Evolutionary conservation across 2,329 filamentous ascomycete species (phyloP), one percentile per base, ranked within the genome.

Genomic region (Verticillium nubilum): DNA sequence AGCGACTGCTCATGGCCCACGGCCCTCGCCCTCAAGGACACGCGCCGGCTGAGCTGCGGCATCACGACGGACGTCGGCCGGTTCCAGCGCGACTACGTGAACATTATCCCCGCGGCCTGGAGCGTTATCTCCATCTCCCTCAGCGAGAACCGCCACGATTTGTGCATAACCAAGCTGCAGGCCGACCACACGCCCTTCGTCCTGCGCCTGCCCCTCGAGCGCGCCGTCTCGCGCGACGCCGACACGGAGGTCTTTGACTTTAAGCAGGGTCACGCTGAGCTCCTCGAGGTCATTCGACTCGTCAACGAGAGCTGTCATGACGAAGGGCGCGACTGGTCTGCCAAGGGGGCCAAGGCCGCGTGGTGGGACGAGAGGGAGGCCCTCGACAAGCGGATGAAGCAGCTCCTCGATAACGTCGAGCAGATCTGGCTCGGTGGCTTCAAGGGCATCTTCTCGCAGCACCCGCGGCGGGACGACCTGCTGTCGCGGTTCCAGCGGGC

Each of bases 381-480:
- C 2, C 80, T 99, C 17, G 95, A 99, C 69, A 76, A 77, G 31
- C 86, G 91, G 10, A 80, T 99, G 26, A 87, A 86, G 62, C 87
- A 90, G 56, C 82, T 99, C 10, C 80, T 99, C 1, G 80, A 87
- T 58, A 96, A 92, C 61, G 89, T 99, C 42, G 94, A 99, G 73
- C 89, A 90, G 62, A 87, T 95, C 25, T 99, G 95, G 95, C 84
- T 99, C 5, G 93, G 94, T 55, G 95, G 95, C 0, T 99, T 99
- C 80, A 89, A 87, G 60, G 93, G 94, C 17, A 88, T 99, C n/a
- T 94, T 99, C 69, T 93, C 92, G 1, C 89, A 91, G 58, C 84
- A 90, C 58, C 73, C 79, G 55, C 81, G 82, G 37, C 81, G 88
- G 23, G 76, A 84, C 1, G 81, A 87, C 27, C 77, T 91, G 12